Evolutionary conservation across 129 eudicot genomes (phyloP), one percentile per base, ranked within the genome.

Genomic region (Pittosporum tobira): DNA sequence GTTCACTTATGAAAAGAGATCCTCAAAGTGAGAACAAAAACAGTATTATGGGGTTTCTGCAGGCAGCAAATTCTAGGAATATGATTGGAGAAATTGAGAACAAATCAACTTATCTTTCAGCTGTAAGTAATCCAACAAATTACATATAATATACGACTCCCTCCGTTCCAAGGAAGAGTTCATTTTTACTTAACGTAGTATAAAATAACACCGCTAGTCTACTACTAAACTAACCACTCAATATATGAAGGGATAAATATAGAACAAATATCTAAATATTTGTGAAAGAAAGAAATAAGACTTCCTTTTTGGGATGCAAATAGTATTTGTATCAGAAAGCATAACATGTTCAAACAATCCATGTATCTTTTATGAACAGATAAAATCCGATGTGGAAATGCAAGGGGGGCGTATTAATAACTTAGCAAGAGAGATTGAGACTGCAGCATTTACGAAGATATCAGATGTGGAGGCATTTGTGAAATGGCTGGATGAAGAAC

Each of bases 51-150:
- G 84, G 84, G 19, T 30, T 49, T n/a, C 47, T 50, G 14, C 72
- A 70, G 10, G 75, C 29, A 44, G 40, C 57, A 11, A 73, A 64
- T 44, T 62, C 79, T 1, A 69, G 80, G 40, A 84, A 89, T 46
- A 89, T 89, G 97, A 89, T 89, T 12, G 97, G 97, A 29, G 97
- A 90, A 61, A 90, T 85, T 44, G 97, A 90, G 74, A 85, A 90
- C 68, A 85, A 93, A 20, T 90, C 97, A 0, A 68, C 94, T n/a
- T 81, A 90, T 72, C 87, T 90, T 46, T 70, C 83, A 10, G 85
- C 95, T 37, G 97, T 90, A 75, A 85, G 84, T 67, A 26, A 18
- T 24, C 18, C 31, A 54, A 19, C 62, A 59, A 25, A 9, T 55
- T 56, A 29, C 12, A 30, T 29, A 45, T 5, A 16, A 10, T 14